These are phyloP conservation scores for Thalassiosira profunda DNA, from an alignment of 108 stramenopile genomes.

Conservation along the genomic window DNA sequence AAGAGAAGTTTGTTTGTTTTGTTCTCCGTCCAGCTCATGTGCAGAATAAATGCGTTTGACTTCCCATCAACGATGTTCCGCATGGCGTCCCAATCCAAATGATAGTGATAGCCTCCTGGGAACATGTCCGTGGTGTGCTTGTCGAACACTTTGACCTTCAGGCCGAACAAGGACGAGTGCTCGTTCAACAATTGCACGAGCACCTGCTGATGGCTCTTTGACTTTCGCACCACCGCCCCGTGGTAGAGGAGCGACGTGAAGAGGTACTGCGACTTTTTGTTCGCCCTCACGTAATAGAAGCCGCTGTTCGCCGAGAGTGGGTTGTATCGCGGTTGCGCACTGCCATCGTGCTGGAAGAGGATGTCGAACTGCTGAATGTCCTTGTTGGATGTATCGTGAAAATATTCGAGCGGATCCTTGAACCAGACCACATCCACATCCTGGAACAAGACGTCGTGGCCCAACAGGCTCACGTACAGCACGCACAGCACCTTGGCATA, in stretches of 20 bases:
- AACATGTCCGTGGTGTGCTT: conserved; percentile 32
- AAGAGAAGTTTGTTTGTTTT: conserved; percentile 56
- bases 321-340: conserved; percentile 38
- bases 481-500: conserved; percentile 62
- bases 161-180: conserved; percentile 50
- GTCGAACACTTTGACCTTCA: conserved; percentile 60
- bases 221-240: conserved; percentile 31
- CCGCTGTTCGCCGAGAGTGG: conserved; percentile 65
- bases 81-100: conserved; percentile 46
- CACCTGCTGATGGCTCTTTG: conserved; percentile 51
- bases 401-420: conserved; percentile 43
- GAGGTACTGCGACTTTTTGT: conserved; percentile 52
- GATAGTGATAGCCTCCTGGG: conserved; percentile 54
- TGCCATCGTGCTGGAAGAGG: conserved; percentile 69
- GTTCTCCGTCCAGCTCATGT: conserved; percentile 59
- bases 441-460: conserved; percentile 63
- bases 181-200: conserved; percentile 41
- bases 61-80: conserved; percentile 34
- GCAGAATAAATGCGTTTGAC: conserved; percentile 42
- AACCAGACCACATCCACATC: conserved; percentile 66
- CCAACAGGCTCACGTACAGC: conserved; percentile 36
- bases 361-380: conserved; percentile 49
- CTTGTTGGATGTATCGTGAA: conserved; percentile 41
- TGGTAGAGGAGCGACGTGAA: conserved; percentile 50
- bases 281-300: conserved; percentile 61